phyloP scores from a whole-genome alignment of 345 rosid species.

The Rhizophora apiculata region DNA sequence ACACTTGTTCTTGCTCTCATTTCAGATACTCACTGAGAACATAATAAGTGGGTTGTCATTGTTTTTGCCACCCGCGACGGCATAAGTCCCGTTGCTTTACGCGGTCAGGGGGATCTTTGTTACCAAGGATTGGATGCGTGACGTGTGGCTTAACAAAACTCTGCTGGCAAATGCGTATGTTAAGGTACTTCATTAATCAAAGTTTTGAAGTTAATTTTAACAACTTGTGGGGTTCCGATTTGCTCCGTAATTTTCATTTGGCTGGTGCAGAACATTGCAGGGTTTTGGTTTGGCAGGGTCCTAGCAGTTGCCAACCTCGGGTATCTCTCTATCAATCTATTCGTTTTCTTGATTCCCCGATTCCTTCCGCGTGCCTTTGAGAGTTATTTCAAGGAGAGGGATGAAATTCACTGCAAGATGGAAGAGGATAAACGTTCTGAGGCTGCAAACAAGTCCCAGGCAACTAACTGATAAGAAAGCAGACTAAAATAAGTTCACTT shows the following conservation, averaged over 20 bases:
- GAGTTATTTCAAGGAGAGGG: slow-evolving; percentile 53
- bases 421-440: slow-evolving; percentile 48
- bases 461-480: slow-evolving; percentile 41
- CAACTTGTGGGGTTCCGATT: not conserved
- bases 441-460: slow-evolving; percentile 28
- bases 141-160: slow-evolving; percentile 65
- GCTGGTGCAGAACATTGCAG: slow-evolving; percentile 39
- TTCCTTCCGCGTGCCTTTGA: slow-evolving; percentile 84
- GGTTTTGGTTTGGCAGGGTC: slow-evolving; percentile 85
- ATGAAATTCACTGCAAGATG: slow-evolving; percentile 51
- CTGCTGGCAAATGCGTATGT: slow-evolving; percentile 47
- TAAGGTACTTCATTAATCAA: slow-evolving; percentile 35
- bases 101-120: slow-evolving; percentile 75
- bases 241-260: not conserved
- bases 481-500: slow-evolving; percentile 23
- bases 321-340: slow-evolving; percentile 70
- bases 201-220: no score
- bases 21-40: slow-evolving; percentile 86
- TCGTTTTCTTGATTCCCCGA: slow-evolving; percentile 69
- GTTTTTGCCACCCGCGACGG: slow-evolving; percentile 83
- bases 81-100: slow-evolving; percentile 72
- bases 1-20: slow-evolving; percentile 75
- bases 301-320: slow-evolving; percentile 52
- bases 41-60: slow-evolving; percentile 62
- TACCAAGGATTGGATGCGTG: slow-evolving; percentile 58